Evolutionary conservation across 2,329 filamentous ascomycete genomes (phyloP), one percentile per base, ranked within the genome.

Genomic region (Didymella segeticola): DNA sequence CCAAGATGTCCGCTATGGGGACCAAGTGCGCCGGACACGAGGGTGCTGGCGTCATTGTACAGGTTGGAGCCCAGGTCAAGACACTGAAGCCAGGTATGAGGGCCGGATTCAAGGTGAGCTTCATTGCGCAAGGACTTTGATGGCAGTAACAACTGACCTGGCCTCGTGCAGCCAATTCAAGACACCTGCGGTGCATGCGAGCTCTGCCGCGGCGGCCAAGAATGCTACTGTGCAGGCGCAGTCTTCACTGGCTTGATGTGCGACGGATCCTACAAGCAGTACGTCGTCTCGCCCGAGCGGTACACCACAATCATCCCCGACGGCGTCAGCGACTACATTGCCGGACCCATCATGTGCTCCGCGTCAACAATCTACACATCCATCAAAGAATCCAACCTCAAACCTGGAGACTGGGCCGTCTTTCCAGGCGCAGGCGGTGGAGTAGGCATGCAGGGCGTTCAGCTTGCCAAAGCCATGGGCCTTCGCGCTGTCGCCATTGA

Each of bases 341-440:
- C 84, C 5, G 84, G 79, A 0, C 84, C 84, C 0, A 80, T 86
- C 53, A 85, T 86, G 82, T 87, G 84, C 71, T 69, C 83, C 2
- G 85, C 81, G 0, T 80, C 78, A 6, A 86, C 85, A 1, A 82
- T 86, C 56, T 84, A 86, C 66, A 78, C 81, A 2, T 81, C 83
- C 2, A 72, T 87, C 43, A 76, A 80, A 11, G 80, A 83, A 33
- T 81, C 80, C 0, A 76, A 74, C 1, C 70, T 85, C 4, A 74
- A 73, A 51, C 72, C 82, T 0, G 81, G 82, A 9, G 74, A 84
- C 43, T 86, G 80, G 80, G 80, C 81, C 1, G 78, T 81, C 14
- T 83, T 84, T 57, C 80, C 81, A 4, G 82, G 82, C 14, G 81
- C 80, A 0, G 83, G 78, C 15, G 79, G 83, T 8, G 81, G 81